Percentiles rank a stretch among this genome's conserved stretches.
Evolutionary conservation across 2,329 filamentous ascomycete species (phyloP).

Genomic region (Thielaviopsis euricoi): DNA sequence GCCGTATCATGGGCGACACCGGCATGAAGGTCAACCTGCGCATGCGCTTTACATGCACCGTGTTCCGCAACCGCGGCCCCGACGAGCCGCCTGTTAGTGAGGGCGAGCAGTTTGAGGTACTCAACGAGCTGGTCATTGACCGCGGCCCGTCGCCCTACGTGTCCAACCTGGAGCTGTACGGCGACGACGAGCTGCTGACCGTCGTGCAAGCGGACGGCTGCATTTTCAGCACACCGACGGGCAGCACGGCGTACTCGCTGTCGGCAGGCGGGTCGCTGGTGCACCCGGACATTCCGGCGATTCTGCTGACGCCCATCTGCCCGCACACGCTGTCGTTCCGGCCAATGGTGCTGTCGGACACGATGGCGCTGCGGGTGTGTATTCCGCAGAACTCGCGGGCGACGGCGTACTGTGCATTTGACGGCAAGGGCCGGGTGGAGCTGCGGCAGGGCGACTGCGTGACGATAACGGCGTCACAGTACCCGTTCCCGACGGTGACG

Average conservation of each 20-base stretch:
- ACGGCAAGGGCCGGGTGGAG: slow-evolving; percentile 90
- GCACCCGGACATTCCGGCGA: slow-evolving; percentile 91
- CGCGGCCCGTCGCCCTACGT: slow-evolving; percentile 93
- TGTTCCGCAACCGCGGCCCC: slow-evolving; percentile 55
- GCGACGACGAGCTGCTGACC: slow-evolving; percentile 85
- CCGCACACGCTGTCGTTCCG: slow-evolving; percentile 94
- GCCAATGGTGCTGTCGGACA: slow-evolving; percentile 94
- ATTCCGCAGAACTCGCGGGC: slow-evolving; percentile 74
- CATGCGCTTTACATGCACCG: slow-evolving; percentile 97
- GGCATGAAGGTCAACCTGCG: slow-evolving; percentile 96
- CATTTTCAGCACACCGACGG: slow-evolving; percentile 94
- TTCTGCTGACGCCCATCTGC: slow-evolving; percentile 92
- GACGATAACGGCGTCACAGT: slow-evolving; percentile 88
- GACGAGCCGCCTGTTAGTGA: slow-evolving; percentile 49
- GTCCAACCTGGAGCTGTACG: slow-evolving; percentile 89
- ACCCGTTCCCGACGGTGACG: slow-evolving; percentile 92
- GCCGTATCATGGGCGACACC: slow-evolving; percentile 78
- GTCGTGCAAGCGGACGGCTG: slow-evolving; percentile 94
- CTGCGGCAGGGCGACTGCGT: slow-evolving; percentile 87
- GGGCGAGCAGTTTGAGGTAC: slow-evolving; percentile 89
- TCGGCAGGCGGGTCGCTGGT: slow-evolving; percentile 91
- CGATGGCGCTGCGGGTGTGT: slow-evolving; percentile 75
- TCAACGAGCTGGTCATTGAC: slow-evolving; percentile 97
- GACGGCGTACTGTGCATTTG: slow-evolving; percentile 92
- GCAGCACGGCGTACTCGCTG: slow-evolving; percentile 86